phyloP scores from a whole-genome alignment of 2,329 filamentous ascomycete genomes.

The Cordyceps tenuipes region DNA sequence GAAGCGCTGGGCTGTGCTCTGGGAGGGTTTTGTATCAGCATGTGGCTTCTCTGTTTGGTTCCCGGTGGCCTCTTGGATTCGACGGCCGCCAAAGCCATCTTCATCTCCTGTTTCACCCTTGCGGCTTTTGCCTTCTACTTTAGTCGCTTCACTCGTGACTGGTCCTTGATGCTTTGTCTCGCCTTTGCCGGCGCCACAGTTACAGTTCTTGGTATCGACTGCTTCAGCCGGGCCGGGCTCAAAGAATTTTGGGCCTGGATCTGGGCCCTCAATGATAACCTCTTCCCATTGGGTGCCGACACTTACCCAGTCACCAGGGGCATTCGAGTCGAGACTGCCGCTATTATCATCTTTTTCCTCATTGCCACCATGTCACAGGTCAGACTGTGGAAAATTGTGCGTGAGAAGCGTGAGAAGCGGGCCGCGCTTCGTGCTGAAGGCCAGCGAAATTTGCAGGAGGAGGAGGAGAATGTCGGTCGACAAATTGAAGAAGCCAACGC shows the following conservation, averaged over 20 bases:
- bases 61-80: slow-evolving; percentile 64
- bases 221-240: slow-evolving; percentile 78
- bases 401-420: slow-evolving; percentile 48
- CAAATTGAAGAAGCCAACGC: slow-evolving; percentile 55
- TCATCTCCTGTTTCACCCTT: slow-evolving; percentile 66
- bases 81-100: slow-evolving; percentile 56
- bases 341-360: slow-evolving; percentile 64
- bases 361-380: slow-evolving; percentile 77
- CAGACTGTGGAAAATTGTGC: slow-evolving; percentile 76
- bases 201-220: slow-evolving; percentile 78
- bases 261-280: slow-evolving; percentile 70
- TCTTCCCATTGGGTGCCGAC: slow-evolving; percentile 68
- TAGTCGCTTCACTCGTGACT: slow-evolving; percentile 67
- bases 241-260: slow-evolving; percentile 96
- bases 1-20: slow-evolving; percentile 76
- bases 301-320: slow-evolving; percentile 82
- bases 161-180: slow-evolving; percentile 67
- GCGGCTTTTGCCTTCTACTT: slow-evolving; percentile 68
- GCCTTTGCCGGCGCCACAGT: slow-evolving; percentile 76
- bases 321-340: slow-evolving; percentile 76
- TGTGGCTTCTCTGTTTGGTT: slow-evolving; percentile 81
- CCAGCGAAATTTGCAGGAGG: slow-evolving; percentile 46
- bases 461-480: slow-evolving; percentile 64
- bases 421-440: slow-evolving; percentile 42
- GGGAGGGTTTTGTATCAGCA: slow-evolving; percentile 75